Conservation (phyloP, 129 eudicot genomes). For the Erigeron canadensis region DNA sequence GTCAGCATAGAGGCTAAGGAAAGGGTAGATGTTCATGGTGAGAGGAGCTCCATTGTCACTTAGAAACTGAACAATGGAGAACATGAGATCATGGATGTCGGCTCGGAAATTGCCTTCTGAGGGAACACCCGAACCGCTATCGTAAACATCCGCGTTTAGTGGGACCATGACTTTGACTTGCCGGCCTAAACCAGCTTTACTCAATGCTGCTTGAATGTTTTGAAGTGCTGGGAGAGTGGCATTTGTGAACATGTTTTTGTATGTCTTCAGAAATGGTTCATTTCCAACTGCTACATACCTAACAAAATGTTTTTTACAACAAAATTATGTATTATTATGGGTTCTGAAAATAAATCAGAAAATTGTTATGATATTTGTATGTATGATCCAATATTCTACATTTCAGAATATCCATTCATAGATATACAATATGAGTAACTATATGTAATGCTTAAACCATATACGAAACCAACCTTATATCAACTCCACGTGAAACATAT, state of each 20-base stretch:
- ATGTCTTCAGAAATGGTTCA: constrained; percentile 79
- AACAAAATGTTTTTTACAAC: background rate
- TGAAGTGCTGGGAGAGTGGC: constrained; percentile 80
- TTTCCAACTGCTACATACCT: constrained; percentile 94
- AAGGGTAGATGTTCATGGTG: constrained; percentile 90
- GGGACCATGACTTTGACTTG: constrained; percentile 88
- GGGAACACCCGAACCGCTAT: constrained; percentile 64
- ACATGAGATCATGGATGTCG: constrained; percentile 75
- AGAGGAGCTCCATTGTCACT: constrained; percentile 69
- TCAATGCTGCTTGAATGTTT: constrained; percentile 88
- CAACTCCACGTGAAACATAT: constrained; percentile 65
- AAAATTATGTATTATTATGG: no score
- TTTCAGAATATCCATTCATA: background rate
- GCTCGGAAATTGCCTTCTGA: constrained; percentile 85
- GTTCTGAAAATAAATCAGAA: no score
- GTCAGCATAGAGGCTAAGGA: constrained; percentile 89
- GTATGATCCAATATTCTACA: background rate
- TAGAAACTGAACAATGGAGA: constrained; percentile 59
- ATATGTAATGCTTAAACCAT: background rate
- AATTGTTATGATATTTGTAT: no score
- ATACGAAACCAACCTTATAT: constrained; percentile 62
- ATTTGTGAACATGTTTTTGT: constrained; percentile 60
- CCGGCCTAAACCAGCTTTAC: constrained; percentile 85
- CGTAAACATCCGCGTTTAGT: constrained; percentile 86
- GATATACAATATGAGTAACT: no score